Percentiles rank a stretch among this genome's conserved stretches.
Evolutionary conservation across 306 rosid genomes (phyloP).

Genomic region (Gynostemma pentaphyllum): DNA sequence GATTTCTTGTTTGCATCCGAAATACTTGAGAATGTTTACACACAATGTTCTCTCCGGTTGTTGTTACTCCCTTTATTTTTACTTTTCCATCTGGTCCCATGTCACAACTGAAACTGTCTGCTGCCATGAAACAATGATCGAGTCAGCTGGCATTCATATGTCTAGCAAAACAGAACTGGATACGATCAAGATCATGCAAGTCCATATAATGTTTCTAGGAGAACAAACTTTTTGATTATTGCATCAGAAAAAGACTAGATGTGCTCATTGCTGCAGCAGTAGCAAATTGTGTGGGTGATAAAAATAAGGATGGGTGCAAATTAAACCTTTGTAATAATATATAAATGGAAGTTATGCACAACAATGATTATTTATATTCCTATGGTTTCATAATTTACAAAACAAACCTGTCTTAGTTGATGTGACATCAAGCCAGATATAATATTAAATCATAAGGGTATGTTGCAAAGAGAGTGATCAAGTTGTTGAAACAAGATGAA

Average conservation of each 20-base stretch:
- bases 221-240: background rate
- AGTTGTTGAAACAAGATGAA: too few species aligned
- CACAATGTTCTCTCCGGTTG: slow-evolving; percentile 61
- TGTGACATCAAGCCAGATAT: too few species aligned
- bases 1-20: slow-evolving; percentile 67
- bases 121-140: slow-evolving; percentile 16
- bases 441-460: too few species aligned
- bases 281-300: background rate
- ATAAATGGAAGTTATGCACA: too few species aligned
- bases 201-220: background rate
- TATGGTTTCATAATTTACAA: too few species aligned
- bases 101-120: slow-evolving; percentile 69
- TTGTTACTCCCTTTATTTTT: slow-evolving; percentile 41
- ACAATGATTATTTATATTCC: too few species aligned
- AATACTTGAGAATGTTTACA: slow-evolving; percentile 56
- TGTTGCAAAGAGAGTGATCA: too few species aligned
- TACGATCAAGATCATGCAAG: background rate
- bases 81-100: slow-evolving; percentile 51
- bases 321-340: too few species aligned
- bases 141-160: slow-evolving; percentile 5
- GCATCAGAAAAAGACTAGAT: background rate
- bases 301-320: too few species aligned
- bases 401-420: too few species aligned
- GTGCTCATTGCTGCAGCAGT: background rate
- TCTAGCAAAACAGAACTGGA: background rate